phyloP scores from a whole-genome alignment of 2,329 filamentous ascomycete species.

The Talaromyces funiculosus region DNA sequence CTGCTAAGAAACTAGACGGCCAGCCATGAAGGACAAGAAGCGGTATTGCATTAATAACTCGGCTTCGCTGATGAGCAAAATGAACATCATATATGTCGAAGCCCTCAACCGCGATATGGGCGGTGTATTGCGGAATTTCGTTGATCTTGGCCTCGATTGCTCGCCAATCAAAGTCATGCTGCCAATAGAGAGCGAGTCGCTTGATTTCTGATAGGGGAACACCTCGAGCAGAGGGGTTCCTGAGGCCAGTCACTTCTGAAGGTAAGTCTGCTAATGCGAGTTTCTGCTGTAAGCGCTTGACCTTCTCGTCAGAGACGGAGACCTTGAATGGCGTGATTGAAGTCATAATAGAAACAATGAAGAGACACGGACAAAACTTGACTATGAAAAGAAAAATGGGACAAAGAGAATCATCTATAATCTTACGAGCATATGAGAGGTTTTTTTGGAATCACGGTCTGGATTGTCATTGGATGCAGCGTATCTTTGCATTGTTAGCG shows the following conservation, averaged over 20 bases:
- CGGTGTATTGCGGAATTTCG: not conserved
- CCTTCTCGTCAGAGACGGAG: not conserved
- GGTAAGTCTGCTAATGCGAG: slow-evolving; percentile 8
- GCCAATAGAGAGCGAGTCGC: not conserved
- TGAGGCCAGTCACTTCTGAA: not conserved
- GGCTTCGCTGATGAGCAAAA: not conserved
- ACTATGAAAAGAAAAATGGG: not conserved
- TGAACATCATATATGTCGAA: not conserved
- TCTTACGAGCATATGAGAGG: not conserved
- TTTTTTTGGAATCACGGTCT: not conserved
- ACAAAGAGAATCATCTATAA: not conserved
- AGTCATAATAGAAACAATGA: not conserved
- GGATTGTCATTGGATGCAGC: not conserved
- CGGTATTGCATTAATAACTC: not conserved
- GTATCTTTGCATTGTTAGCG: not conserved
- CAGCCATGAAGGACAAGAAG: slow-evolving; percentile 10
- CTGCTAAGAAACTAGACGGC: slow-evolving; percentile 7
- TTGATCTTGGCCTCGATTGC: not conserved
- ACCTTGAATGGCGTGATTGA: not conserved
- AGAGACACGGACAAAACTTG: not conserved
- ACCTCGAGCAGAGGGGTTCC: not conserved
- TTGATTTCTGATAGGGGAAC: not conserved
- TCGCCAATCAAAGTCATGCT: not conserved
- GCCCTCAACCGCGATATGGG: not conserved
- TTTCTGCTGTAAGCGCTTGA: slow-evolving; percentile 7